Percentiles rank a stretch among this genome's conserved stretches.
Conservation (phyloP, 2,329 filamentous ascomycete species). For the Colletotrichum sp. region DNA sequence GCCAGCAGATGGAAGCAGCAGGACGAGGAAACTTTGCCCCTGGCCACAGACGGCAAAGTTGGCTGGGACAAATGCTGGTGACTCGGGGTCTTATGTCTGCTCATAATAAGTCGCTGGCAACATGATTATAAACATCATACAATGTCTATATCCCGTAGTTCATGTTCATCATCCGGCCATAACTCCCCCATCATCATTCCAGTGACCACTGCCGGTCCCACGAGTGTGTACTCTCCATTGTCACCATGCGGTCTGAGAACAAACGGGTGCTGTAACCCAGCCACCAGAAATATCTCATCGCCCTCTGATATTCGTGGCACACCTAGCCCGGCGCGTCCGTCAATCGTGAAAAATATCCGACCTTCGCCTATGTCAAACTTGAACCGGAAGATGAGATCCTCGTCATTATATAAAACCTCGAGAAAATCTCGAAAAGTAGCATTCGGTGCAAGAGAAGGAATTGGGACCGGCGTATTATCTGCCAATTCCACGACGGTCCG, state of each 20-base stretch:
- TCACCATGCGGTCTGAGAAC: neutral
- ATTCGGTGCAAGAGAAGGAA: too few species aligned
- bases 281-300: accelerated
- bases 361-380: neutral
- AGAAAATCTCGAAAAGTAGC: too few species aligned
- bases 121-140: too few species aligned
- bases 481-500: too few species aligned
- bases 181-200: neutral
- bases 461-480: too few species aligned
- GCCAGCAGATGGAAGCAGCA: neutral
- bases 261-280: accelerated
- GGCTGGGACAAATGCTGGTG: neutral
- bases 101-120: neutral
- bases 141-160: neutral
- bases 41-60: neutral
- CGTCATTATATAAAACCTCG: too few species aligned
- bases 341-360: accelerated
- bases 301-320: accelerated
- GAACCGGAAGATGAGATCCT: accelerated
- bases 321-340: accelerated
- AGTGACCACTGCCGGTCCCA: neutral
- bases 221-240: neutral
- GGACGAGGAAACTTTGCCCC: conserved; percentile 1
- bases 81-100: neutral
- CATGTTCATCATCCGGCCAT: neutral